phyloP scores from a whole-genome alignment of 2,329 filamentous ascomycete species.

The Arthrobotrys sinensis region DNA sequence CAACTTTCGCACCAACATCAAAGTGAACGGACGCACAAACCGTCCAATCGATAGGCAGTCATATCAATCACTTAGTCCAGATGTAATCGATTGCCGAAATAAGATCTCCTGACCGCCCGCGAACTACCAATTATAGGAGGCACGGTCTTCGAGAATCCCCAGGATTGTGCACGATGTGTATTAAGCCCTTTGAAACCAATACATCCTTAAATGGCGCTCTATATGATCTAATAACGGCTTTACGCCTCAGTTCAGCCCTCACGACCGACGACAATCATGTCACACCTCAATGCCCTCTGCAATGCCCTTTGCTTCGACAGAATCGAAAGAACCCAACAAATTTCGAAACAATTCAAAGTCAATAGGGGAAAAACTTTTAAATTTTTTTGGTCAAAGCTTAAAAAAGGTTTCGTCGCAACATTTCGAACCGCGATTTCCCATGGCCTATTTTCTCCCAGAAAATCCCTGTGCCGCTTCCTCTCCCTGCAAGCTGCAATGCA shows the following conservation, averaged over 20 bases:
- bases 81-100: slow-evolving; percentile 55
- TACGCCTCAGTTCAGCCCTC: slow-evolving; percentile 10
- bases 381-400: slow-evolving; percentile 10
- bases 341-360: slow-evolving; percentile 2
- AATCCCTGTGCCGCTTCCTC: slow-evolving; percentile 26
- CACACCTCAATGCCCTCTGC: not conserved
- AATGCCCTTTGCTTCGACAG: not conserved
- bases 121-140: slow-evolving; percentile 34
- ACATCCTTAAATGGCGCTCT: slow-evolving; percentile 25
- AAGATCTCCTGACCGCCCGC: slow-evolving; percentile 18
- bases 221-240: slow-evolving; percentile 29
- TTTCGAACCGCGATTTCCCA: slow-evolving; percentile 39
- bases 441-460: not conserved
- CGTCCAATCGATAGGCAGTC: slow-evolving; percentile 41
- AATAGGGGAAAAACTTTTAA: not conserved
- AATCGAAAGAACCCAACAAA: slow-evolving; percentile 10
- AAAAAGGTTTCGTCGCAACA: slow-evolving; percentile 15
- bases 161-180: slow-evolving; percentile 12
- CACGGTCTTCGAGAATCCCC: slow-evolving; percentile 15
- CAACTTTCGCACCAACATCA: not conserved
- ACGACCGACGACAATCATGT: slow-evolving; percentile 14
- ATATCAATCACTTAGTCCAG: slow-evolving; percentile 2
- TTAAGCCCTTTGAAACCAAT: slow-evolving; percentile 37
- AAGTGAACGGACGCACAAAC: not conserved
- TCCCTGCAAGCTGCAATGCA: slow-evolving; percentile 44